phyloP scores from a whole-genome alignment of 352 stramenopile genomes.

The Globisporangium polare region DNA sequence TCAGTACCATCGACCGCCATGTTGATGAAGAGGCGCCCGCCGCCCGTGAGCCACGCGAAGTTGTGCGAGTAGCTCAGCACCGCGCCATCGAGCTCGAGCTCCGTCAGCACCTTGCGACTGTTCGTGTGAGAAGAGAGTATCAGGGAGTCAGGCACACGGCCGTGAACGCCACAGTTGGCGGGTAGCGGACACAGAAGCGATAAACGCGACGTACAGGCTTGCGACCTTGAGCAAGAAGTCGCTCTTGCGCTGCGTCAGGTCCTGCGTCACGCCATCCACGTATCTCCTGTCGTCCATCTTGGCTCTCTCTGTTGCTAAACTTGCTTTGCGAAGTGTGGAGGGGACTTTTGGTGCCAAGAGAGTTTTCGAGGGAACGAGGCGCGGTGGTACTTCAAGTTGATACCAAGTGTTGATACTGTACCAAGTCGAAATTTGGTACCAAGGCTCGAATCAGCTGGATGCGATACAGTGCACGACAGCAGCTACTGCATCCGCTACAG shows the following conservation, averaged over 20 bases:
- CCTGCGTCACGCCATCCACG: constrained; percentile 45
- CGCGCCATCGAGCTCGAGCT: constrained; percentile 37
- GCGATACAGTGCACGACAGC: no score
- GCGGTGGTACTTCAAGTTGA: background rate
- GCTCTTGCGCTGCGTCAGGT: constrained; percentile 32
- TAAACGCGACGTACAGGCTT: constrained; percentile 29
- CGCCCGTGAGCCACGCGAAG: constrained; percentile 65
- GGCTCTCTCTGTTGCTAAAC: background rate
- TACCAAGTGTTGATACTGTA: background rate
- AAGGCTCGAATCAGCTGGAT: no score
- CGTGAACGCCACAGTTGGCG: background rate
- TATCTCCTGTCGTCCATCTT: constrained; percentile 59
- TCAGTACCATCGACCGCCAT: constrained; percentile 44
- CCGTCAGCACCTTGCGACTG: constrained; percentile 40
- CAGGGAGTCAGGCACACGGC: constrained; percentile 1
- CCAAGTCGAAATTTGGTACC: background rate
- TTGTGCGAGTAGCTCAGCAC: constrained; percentile 61
- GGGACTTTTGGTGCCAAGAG: background rate
- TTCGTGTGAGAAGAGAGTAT: background rate
- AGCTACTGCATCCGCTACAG: no score
- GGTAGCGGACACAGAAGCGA: background rate
- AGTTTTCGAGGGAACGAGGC: background rate
- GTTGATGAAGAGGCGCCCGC: constrained; percentile 61
- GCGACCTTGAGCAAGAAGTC: constrained; percentile 50
- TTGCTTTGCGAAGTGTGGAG: no score